Conservation (phyloP, 2,329 filamentous ascomycete genomes). For the Fusarium tuaranense region DNA sequence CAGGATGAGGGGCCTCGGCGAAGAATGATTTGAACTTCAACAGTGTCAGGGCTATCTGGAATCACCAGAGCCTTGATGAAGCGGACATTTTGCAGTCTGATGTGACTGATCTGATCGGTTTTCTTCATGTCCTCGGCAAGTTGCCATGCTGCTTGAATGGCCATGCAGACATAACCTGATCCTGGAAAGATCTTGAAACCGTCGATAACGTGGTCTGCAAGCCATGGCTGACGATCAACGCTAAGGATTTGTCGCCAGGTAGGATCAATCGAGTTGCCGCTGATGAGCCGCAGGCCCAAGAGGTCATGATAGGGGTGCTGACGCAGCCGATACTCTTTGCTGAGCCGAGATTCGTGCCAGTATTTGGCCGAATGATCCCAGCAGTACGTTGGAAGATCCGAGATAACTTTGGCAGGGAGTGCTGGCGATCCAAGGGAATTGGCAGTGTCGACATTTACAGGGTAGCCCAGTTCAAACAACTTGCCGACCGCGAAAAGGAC, state of each 20-base stretch:
- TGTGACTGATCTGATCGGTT: background rate
- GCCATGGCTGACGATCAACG: background rate
- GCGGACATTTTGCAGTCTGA: background rate
- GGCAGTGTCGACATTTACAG: constrained; percentile 7
- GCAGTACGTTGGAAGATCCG: constrained; percentile 51
- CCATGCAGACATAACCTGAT: background rate
- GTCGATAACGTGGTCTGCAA: background rate
- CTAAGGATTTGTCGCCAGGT: background rate
- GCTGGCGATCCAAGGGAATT: background rate
- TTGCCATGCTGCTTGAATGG: background rate
- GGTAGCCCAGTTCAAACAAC: constrained; percentile 6
- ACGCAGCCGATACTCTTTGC: background rate
- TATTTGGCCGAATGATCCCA: constrained; percentile 51
- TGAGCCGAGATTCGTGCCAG: background rate
- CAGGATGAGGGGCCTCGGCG: background rate
- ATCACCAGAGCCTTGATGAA: background rate
- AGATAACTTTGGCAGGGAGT: constrained; percentile 3
- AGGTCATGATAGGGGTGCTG: background rate
- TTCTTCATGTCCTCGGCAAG: background rate
- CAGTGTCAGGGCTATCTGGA: background rate
- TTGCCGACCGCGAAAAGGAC: background rate
- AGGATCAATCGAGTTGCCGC: background rate
- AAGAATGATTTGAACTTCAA: background rate
- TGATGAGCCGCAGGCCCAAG: background rate
- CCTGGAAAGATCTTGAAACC: background rate